These are phyloP conservation scores for Plectosphaerella plurivora DNA, from an alignment of 2,329 filamentous ascomycete species.

Conservation along the genomic window DNA sequence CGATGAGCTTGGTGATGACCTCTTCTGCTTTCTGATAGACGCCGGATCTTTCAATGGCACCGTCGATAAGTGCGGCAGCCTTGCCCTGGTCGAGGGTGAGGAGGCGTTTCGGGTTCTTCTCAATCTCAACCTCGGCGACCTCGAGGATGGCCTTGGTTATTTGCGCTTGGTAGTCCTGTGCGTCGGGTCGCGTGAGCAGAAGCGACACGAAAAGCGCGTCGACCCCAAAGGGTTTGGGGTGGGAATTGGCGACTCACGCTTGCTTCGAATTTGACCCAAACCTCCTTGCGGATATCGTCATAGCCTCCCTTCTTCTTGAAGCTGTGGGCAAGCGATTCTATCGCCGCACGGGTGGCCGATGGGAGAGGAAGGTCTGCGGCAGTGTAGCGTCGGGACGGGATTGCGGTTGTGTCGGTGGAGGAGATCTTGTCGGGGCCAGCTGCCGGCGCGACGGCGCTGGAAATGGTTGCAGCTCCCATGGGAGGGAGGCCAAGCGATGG, in stretches of 20 bases:
- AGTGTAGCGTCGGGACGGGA: slow-evolving; percentile 51
- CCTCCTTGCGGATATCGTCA: slow-evolving; percentile 70
- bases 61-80: slow-evolving; percentile 71
- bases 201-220: background rate
- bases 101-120: slow-evolving; percentile 66
- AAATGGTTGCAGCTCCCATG: too few species aligned
- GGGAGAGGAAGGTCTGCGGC: slow-evolving; percentile 71
- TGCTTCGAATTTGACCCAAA: slow-evolving; percentile 70
- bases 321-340: slow-evolving; percentile 70
- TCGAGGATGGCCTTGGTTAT: slow-evolving; percentile 63
- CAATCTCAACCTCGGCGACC: slow-evolving; percentile 69
- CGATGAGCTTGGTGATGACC: slow-evolving; percentile 60
- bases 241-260: slow-evolving; percentile 44
- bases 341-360: slow-evolving; percentile 66
- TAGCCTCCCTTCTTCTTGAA: slow-evolving; percentile 88
- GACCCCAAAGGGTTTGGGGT: background rate
- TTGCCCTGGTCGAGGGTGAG: slow-evolving; percentile 70
- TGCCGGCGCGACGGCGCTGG: too few species aligned
- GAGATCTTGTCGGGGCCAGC: too few species aligned
- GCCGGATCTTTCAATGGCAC: slow-evolving; percentile 70
- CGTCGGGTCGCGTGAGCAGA: background rate
- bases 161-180: slow-evolving; percentile 64
- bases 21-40: slow-evolving; percentile 69
- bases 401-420: too few species aligned
- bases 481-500: too few species aligned